These are phyloP conservation scores for Crithidia acanthocephali DNA, from an alignment of 208 protist species.

Conservation along the genomic window DNA sequence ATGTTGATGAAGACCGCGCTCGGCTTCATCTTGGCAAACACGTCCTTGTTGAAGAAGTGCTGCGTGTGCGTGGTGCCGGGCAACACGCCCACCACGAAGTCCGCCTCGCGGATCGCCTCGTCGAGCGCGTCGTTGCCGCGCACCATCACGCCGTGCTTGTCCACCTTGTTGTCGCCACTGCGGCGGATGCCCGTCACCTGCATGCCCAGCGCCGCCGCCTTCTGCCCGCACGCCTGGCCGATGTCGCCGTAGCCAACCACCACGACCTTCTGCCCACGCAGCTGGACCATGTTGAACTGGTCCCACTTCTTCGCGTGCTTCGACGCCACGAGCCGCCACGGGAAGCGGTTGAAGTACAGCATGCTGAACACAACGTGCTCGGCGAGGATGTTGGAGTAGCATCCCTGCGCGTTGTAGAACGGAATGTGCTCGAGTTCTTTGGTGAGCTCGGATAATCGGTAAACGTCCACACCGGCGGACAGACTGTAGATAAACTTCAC, in stretches of 20 bases:
- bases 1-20: conserved; percentile 88
- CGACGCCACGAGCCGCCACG: conserved; percentile 60
- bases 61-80: conserved; percentile 65
- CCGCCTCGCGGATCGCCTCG: conserved; percentile 62
- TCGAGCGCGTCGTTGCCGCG: conserved; percentile 50
- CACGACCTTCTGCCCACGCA: conserved; percentile 62
- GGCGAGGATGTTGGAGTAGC: conserved; percentile 67
- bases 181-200: conserved; percentile 74
- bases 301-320: conserved; percentile 77
- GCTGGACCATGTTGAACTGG: conserved; percentile 63
- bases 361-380: conserved; percentile 81
- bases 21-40: conserved; percentile 84
- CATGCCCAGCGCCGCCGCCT: conserved; percentile 64
- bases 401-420: conserved; percentile 75
- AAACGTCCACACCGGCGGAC: conserved; percentile 73
- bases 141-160: conserved; percentile 68
- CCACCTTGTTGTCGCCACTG: conserved; percentile 37
- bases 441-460: conserved; percentile 45
- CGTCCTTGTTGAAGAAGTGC: conserved; percentile 80
- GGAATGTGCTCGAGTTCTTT: conserved; percentile 53
- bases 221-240: conserved; percentile 54
- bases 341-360: conserved; percentile 86
- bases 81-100: conserved; percentile 89
- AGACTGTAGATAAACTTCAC: conserved; percentile 81
- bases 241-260: conserved; percentile 90